Evolutionary conservation across 345 rosid species (phyloP).

Genomic region (Salix purpurea): DNA sequence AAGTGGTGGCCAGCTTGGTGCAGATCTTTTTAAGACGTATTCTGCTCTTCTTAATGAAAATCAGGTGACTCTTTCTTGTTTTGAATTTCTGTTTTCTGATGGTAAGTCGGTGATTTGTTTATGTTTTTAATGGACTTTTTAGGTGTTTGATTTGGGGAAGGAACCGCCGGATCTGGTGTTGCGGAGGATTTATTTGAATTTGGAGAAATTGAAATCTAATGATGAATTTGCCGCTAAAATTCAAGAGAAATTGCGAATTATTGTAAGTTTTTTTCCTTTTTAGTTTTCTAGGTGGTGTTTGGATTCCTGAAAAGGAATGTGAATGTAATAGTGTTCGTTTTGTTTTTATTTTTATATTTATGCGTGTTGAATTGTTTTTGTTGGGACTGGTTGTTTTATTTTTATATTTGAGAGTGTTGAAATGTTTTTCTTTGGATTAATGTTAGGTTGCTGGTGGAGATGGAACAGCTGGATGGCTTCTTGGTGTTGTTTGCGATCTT

Average conservation of each 20-base stretch:
- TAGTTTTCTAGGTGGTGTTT: background rate
- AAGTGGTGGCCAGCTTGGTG: conserved; percentile 91
- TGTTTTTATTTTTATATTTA: background rate
- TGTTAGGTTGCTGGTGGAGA: conserved; percentile 94
- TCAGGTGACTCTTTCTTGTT: conserved; percentile 36
- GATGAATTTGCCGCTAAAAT: conserved; percentile 43
- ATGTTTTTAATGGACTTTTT: background rate
- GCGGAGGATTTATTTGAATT: conserved; percentile 49
- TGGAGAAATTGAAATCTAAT: conserved; percentile 53
- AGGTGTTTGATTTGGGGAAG: conserved; percentile 76
- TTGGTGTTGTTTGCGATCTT: conserved; percentile 89
- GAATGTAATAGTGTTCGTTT: too few species aligned
- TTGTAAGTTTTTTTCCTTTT: conserved; percentile 40
- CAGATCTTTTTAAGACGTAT: conserved; percentile 62
- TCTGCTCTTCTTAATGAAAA: conserved; percentile 46
- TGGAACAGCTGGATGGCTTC: conserved; percentile 98
- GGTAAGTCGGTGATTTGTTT: background rate
- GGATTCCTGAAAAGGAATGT: too few species aligned
- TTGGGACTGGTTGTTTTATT: background rate
- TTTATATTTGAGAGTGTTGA: background rate
- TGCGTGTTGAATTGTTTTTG: background rate
- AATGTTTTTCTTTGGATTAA: background rate
- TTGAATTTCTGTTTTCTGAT: background rate
- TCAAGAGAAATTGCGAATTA: conserved; percentile 51
- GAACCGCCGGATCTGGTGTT: conserved; percentile 64